These are phyloP conservation scores for Aeminium ludgeri DNA, from an alignment of 495 filamentous ascomycete genomes.

Conservation along the genomic window DNA sequence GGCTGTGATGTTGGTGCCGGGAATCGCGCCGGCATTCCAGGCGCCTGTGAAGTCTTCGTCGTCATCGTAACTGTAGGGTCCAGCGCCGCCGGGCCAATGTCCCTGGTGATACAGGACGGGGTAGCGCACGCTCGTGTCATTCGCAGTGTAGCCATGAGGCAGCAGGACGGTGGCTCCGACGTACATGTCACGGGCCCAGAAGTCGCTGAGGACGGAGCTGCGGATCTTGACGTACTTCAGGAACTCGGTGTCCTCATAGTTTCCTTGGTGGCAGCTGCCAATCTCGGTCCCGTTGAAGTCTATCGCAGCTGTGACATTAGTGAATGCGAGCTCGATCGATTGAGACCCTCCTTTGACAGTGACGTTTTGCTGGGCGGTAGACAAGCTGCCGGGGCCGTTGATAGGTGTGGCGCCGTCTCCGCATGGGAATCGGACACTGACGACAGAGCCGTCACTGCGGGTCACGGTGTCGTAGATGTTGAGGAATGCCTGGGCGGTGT, in stretches of 20 bases:
- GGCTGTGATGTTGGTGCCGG: constrained; percentile 4
- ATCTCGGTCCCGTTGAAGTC: constrained; percentile 14
- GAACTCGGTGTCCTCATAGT: constrained; percentile 14
- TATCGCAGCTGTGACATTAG: constrained; percentile 1
- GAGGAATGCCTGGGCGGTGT: constrained; percentile 13
- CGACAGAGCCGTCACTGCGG: constrained; percentile 11
- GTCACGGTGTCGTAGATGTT: constrained; percentile 12
- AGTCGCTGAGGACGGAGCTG: constrained; percentile 9
- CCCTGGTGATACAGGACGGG: constrained; percentile 13
- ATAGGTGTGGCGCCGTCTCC: constrained; percentile 12
- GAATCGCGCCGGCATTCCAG: constrained; percentile 13
- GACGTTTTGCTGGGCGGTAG: constrained; percentile 6
- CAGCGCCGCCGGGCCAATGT: constrained; percentile 9
- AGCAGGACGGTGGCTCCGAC: constrained; percentile 15
- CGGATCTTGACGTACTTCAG: constrained; percentile 18
- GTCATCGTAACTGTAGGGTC: constrained; percentile 6
- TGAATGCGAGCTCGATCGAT: constrained; percentile 10
- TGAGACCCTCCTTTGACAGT: constrained; percentile 6
- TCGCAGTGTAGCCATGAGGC: constrained; percentile 10
- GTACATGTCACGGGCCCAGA: constrained; percentile 17
- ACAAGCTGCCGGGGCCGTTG: constrained; percentile 7
- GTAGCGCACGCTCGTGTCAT: constrained; percentile 11
- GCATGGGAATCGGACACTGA: constrained; percentile 15
- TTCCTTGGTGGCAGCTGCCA: constrained; percentile 15
- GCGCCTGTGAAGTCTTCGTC: constrained; percentile 1